Percentiles rank a stretch among this genome's conserved stretches.
phyloP scores from a whole-genome alignment of 1,139 yeast species.

The Sugiyamaella neomexicana region DNA sequence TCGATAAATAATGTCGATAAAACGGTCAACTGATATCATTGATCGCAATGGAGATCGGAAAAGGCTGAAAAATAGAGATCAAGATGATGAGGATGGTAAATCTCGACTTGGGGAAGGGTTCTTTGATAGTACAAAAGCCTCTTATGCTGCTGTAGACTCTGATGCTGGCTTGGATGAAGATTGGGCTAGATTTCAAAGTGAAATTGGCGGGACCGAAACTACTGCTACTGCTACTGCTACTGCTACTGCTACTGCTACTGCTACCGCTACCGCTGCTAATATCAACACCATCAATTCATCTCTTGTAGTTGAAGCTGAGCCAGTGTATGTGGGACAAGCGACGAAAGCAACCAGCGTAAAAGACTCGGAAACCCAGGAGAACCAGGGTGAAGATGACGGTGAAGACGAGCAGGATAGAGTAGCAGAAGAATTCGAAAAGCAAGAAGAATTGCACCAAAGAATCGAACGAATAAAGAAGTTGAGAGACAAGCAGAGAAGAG shows the following conservation, averaged over 20 bases:
- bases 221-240: background rate
- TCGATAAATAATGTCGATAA: slow-evolving; percentile 1
- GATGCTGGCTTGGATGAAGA: slow-evolving; percentile 22
- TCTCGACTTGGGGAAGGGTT: slow-evolving; percentile 4
- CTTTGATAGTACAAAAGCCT: background rate
- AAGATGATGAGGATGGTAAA: background rate
- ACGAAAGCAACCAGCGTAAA: background rate
- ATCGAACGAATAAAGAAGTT: slow-evolving; percentile 17
- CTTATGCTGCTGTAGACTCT: background rate
- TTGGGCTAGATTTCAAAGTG: slow-evolving; percentile 28
- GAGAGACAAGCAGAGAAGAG: slow-evolving; percentile 14
- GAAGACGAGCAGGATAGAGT: slow-evolving; percentile 19
- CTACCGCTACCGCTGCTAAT: background rate
- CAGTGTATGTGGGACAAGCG: background rate
- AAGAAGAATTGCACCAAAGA: slow-evolving; percentile 19
- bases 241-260: background rate
- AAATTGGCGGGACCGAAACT: slow-evolving; percentile 18
- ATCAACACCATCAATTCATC: too few species aligned
- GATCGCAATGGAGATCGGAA: background rate
- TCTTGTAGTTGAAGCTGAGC: slow-evolving; percentile 8
- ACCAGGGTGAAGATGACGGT: background rate
- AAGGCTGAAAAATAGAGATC: background rate
- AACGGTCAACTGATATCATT: slow-evolving; percentile 6
- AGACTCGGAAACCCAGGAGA: background rate
- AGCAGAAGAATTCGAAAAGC: slow-evolving; percentile 22